Base-by-base conservation (phyloP, 225 moss, liverwort and hornwort genomes). In the Climacium dendroides region DNA sequence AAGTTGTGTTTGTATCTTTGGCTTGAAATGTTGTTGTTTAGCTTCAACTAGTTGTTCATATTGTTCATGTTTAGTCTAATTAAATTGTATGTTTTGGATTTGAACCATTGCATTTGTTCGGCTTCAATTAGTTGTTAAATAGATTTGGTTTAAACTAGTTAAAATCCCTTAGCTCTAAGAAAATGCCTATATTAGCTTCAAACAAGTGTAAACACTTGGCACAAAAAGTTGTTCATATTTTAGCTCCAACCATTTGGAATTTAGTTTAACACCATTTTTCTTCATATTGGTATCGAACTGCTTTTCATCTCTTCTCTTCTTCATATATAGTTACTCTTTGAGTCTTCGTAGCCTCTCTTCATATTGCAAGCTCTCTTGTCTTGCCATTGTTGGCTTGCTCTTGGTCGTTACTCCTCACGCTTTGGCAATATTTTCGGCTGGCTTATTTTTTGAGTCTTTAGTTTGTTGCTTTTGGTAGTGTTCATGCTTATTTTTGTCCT, bases 271-370 rank as follows among this genome's bases (percentile, higher is more conserved):
- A 71, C 6, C 19, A 19, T 34, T 64, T 7, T 5, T 34, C 64
- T 5, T 64, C 30, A 1, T 32, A 1, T n/a, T n/a, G n/a, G n/a
- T n/a, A n/a, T 5, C 15, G 9, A 17, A 5, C 8, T 18, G 5
- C 34, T 64, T 34, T 64, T 64, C 1, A 2, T 34, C 5, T 64
- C 34, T 34, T 64, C 9, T 10, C 34, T 13, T 62, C 7, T 34
- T 16, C 17, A 17, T 64, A 34, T 17, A 17, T 64, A 64, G 64
- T 64, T 64, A 18, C 34, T 17, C n/a, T 32, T 17, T 34, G 17
- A n/a, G 34, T 10, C 4, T 3, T 18, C 5, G 45, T 45, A n/a
- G n/a, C 45, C 8, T 64, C 5, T 34, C 34, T 64, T 64, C 18
- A 19, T 34, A 34, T 34, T 34, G 64, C 34, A 64, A 34, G 18